These are phyloP conservation scores for Lyophyllum decastes DNA, from an alignment of 768 basidiomycete genomes.

Conservation along the genomic window DNA sequence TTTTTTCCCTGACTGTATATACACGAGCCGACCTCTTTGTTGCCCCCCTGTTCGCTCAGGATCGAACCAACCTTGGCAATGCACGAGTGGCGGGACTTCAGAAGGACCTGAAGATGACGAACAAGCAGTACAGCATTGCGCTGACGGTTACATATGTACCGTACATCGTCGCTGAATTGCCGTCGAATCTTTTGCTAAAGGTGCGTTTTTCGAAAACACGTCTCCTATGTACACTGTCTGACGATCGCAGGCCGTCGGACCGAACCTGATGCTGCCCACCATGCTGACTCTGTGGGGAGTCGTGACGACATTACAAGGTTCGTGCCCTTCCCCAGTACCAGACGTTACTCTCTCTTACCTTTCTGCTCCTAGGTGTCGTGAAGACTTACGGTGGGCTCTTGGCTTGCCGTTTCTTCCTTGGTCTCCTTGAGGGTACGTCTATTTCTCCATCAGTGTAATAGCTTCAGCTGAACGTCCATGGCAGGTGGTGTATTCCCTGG, in stretches of 20 bases:
- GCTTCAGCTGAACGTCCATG: background rate
- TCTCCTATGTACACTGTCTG: background rate
- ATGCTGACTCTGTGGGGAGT: slow-evolving; percentile 11
- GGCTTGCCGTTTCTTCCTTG: slow-evolving; percentile 52
- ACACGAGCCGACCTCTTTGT: no score
- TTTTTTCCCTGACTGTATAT: no score
- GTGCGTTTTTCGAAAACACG: slow-evolving; percentile 25
- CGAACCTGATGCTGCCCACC: slow-evolving; percentile 17
- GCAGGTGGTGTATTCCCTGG: slow-evolving; percentile 60
- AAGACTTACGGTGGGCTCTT: slow-evolving; percentile 44
- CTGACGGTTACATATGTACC: slow-evolving; percentile 52
- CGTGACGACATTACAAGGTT: slow-evolving; percentile 14
- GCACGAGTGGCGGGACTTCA: slow-evolving; percentile 66
- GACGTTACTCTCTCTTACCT: background rate
- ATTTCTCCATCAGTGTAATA: background rate
- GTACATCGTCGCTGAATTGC: slow-evolving; percentile 60
- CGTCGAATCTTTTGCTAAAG: slow-evolving; percentile 62
- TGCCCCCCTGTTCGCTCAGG: no score
- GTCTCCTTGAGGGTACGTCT: slow-evolving; percentile 45
- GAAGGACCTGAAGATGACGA: slow-evolving; percentile 49
- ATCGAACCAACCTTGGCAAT: slow-evolving; percentile 58
- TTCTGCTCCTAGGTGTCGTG: slow-evolving; percentile 40
- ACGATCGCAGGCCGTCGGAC: slow-evolving; percentile 12
- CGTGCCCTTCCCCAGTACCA: no score
- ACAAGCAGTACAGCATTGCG: slow-evolving; percentile 50